A percentile compares a stretch with the other conserved stretches of the same genome.
Evolutionary conservation across 1,139 yeast species (phyloP).

Genomic region (Yamadazyma atmosphaerica): DNA sequence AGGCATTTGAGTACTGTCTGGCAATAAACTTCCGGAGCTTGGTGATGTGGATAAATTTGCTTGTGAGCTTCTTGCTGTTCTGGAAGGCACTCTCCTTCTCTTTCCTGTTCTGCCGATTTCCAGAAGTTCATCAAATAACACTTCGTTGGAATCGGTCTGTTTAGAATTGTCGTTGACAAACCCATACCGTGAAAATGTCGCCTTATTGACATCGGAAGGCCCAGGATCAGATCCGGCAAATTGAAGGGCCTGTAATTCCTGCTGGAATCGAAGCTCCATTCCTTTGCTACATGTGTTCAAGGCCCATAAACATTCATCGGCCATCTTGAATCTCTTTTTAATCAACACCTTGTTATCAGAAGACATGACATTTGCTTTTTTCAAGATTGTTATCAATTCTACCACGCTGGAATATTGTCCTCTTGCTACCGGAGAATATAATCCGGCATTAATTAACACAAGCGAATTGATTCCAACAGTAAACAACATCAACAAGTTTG

Average conservation of each 20-base stretch:
- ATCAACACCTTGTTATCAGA: slow-evolving; percentile 33
- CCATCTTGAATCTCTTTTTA: slow-evolving; percentile 55
- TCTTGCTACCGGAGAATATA: slow-evolving; percentile 24
- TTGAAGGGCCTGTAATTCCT: slow-evolving; percentile 37
- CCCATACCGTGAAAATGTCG: slow-evolving; percentile 50
- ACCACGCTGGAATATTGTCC: slow-evolving; percentile 27
- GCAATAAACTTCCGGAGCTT: too few relatives aligned
- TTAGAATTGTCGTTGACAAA: slow-evolving; percentile 9
- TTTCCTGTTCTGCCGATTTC: slow-evolving; percentile 18
- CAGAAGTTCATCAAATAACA: slow-evolving; percentile 5
- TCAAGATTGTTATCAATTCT: slow-evolving; percentile 26
- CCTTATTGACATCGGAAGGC: slow-evolving; percentile 51
- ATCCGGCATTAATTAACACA: slow-evolving; percentile 48
- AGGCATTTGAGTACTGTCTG: too few relatives aligned
- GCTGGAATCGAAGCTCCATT: slow-evolving; percentile 45
- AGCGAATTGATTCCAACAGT: slow-evolving; percentile 48
- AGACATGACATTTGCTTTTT: slow-evolving; percentile 33
- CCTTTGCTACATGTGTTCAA: slow-evolving; percentile 57
- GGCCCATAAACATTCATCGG: slow-evolving; percentile 65
- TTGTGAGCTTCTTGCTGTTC: too few relatives aligned
- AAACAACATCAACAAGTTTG: slow-evolving; percentile 45
- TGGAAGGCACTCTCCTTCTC: slow-evolving; percentile 6
- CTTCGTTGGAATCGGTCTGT: too few relatives aligned
- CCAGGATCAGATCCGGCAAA: slow-evolving; percentile 58
- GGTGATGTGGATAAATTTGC: too few relatives aligned